A percentile compares a stretch with the other conserved stretches of the same genome.
phyloP scores from a whole-genome alignment of 768 basidiomycete genomes.

The Naematelia aurantialba region DNA sequence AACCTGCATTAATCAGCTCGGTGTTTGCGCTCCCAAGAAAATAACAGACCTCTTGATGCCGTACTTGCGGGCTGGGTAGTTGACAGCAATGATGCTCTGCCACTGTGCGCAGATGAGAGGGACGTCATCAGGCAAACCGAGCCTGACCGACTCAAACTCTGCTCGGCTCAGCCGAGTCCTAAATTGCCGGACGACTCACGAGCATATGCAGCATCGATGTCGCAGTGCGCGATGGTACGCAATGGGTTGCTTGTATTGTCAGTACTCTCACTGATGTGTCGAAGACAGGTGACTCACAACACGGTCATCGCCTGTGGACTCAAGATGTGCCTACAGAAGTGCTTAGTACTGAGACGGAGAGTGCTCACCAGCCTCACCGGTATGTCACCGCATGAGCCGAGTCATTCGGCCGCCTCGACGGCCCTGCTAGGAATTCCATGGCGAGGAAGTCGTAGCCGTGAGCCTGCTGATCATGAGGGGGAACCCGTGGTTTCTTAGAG shows the following conservation, averaged over 20 bases:
- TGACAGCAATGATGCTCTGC: slow-evolving; percentile 73
- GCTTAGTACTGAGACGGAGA: neutral
- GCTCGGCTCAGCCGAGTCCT: neutral
- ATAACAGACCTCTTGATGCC: slow-evolving; percentile 86
- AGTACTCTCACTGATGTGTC: neutral
- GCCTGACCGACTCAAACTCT: slow-evolving; percentile 78
- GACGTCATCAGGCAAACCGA: slow-evolving; percentile 57
- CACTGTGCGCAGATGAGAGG: slow-evolving; percentile 45
- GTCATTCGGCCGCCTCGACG: neutral
- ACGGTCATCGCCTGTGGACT: slow-evolving; percentile 41
- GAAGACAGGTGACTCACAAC: slow-evolving; percentile 18
- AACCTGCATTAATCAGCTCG: slow-evolving; percentile 14
- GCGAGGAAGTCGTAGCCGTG: neutral
- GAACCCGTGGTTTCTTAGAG: too few relatives aligned
- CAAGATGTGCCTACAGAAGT: slow-evolving; percentile 29
- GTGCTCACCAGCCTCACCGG: neutral
- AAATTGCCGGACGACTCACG: slow-evolving; percentile 31
- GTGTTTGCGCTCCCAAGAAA: neutral
- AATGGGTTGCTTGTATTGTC: slow-evolving; percentile 40
- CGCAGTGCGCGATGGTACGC: slow-evolving; percentile 79
- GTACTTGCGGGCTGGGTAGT: slow-evolving; percentile 86
- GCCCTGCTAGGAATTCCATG: neutral
- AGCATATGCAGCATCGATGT: slow-evolving; percentile 60
- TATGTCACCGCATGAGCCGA: neutral
- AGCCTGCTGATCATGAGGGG: too few relatives aligned